phyloP scores from a whole-genome alignment of 371 early-diverging fungal species.

The Blastocladiella emersonii region DNA sequence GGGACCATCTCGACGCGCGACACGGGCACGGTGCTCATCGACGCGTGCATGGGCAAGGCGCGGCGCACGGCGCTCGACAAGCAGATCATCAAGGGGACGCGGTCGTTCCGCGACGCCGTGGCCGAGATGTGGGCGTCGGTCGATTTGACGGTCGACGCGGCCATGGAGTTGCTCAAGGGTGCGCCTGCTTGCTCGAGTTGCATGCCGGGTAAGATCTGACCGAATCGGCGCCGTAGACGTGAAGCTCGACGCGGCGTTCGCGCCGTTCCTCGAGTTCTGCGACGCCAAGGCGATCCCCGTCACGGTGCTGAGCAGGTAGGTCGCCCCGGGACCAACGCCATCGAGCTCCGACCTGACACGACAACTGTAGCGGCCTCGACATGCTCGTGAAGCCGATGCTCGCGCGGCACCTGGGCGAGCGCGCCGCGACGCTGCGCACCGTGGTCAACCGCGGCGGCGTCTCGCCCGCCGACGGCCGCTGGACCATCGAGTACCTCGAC shows the following conservation, averaged over 20 bases:
- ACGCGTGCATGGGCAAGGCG: neutral
- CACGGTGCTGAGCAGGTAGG: neutral
- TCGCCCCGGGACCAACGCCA: neutral
- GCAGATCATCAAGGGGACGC: neutral
- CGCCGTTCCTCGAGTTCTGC: neutral
- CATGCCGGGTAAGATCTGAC: neutral
- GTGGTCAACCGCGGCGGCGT: neutral
- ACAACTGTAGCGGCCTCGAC: neutral
- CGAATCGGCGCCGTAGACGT: neutral
- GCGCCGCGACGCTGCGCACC: neutral
- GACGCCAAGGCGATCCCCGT: neutral
- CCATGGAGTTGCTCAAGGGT: neutral
- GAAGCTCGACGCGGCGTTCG: neutral
- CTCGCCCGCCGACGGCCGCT: neutral
- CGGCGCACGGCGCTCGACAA: neutral
- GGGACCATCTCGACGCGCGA: slow-evolving; percentile 1
- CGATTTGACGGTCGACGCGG: neutral
- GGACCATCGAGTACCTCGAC: slow-evolving; percentile 2
- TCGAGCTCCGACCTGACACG: neutral
- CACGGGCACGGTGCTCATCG: neutral
- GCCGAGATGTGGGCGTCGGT: slow-evolving; percentile 1
- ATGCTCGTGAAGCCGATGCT: neutral
- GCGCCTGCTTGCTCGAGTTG: neutral
- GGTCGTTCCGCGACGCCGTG: slow-evolving; percentile 2
- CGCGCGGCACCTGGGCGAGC: neutral